Evolutionary conservation across 306 rosid species (phyloP).

Genomic region (Sophora flavescens): DNA sequence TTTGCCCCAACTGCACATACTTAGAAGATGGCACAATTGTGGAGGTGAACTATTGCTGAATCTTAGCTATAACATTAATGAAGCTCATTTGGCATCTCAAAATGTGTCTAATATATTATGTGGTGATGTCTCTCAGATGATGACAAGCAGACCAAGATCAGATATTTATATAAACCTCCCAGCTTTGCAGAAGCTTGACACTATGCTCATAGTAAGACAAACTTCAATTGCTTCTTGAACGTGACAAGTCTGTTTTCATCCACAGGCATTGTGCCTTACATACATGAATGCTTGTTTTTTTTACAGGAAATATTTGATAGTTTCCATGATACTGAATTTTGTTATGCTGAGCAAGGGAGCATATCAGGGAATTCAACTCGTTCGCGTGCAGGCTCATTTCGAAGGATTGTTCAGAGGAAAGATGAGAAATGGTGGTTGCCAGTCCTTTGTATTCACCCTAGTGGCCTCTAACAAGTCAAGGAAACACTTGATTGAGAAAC

Average conservation of each 20-base stretch:
- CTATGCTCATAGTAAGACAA: conserved; percentile 83
- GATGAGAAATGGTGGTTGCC: conserved; percentile 99
- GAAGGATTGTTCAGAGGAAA: conserved; percentile 71
- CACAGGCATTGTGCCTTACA: conserved; percentile 25
- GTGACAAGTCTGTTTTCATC: conserved; percentile 8
- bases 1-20: conserved; percentile 74
- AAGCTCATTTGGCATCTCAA: not conserved
- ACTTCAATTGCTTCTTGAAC: conserved; percentile 12
- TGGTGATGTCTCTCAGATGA: conserved; percentile 61
- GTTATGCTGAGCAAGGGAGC: conserved; percentile 95
- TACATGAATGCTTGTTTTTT: not conserved
- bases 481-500: conserved; percentile 75
- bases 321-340: conserved; percentile 79
- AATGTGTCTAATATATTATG: conserved; percentile 23
- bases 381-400: conserved; percentile 74
- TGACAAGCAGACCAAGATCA: conserved; percentile 82
- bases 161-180: conserved; percentile 92
- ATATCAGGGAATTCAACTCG: conserved; percentile 66
- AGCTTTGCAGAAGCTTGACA: conserved; percentile 89
- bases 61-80: conserved; percentile 28
- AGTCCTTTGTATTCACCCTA: conserved; percentile 76
- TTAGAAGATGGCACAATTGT: conserved; percentile 72
- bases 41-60: conserved; percentile 63
- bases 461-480: conserved; percentile 76
- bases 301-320: conserved; percentile 87